Percentiles rank a stretch among this genome's conserved stretches.
Conservation (phyloP, 345 rosid genomes). For the Arabis alpina region DNA sequence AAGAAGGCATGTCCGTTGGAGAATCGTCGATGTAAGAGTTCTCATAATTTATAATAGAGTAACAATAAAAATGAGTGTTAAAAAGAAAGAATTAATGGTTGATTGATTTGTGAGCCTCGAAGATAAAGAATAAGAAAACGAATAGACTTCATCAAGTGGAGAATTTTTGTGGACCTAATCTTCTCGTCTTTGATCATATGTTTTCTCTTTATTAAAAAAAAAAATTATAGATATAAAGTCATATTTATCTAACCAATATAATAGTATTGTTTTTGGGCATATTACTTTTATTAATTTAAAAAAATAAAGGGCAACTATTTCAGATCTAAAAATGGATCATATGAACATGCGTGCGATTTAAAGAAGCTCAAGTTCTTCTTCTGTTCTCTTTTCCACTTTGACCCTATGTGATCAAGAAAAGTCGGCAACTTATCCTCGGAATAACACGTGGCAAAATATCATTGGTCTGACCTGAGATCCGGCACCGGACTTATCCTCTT, state of each 20-base stretch:
- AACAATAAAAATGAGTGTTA: too few species aligned
- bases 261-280: conserved; percentile 9
- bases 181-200: conserved; percentile 34
- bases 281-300: conserved; percentile 3
- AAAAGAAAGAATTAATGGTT: background rate
- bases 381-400: conserved; percentile 35
- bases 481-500: conserved; percentile 41
- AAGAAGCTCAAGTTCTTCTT: conserved; percentile 35
- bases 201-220: conserved; percentile 13
- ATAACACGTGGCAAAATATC: conserved; percentile 30
- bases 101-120: conserved; percentile 16
- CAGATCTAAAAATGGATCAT: conserved; percentile 24
- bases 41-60: too few species aligned
- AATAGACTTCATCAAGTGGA: conserved; percentile 38
- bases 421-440: conserved; percentile 42
- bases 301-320: background rate
- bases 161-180: conserved; percentile 35
- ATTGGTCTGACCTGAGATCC: conserved; percentile 33
- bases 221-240: conserved; percentile 24
- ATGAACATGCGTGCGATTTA: conserved; percentile 37
- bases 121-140: conserved; percentile 35
- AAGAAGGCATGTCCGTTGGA: too few species aligned
- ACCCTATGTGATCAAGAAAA: conserved; percentile 38
- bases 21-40: too few species aligned
- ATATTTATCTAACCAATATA: conserved; percentile 20